Evolutionary conservation across 169 alveolate genomes (phyloP), one percentile per base, ranked within the genome.

Genomic region (Plasmodium coatneyi): DNA sequence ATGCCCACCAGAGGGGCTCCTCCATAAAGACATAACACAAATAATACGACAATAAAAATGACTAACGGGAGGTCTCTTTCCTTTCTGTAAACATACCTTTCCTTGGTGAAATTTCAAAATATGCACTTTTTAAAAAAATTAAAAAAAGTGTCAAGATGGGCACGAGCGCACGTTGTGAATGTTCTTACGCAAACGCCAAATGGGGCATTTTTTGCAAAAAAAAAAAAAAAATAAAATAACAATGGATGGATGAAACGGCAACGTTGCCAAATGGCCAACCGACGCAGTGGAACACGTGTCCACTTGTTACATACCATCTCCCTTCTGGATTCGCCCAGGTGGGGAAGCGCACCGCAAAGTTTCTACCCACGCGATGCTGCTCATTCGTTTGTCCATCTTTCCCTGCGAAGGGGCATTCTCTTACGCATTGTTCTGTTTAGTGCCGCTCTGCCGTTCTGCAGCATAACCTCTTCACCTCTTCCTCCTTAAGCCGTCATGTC

Each of bases 401-500:
- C 54, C 54, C 54, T 9, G 16, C 54, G n/a, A 43, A 43, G 54
- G 16, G n/a, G 54, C 54, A 43, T 43, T 43, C 16, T 43, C n/a
- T 12, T 43, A 3, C 4, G 54, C 54, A 5, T 5, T 43, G 54
- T 12, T 43, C 10, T 43, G 54, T 14, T 66, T 66, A 16, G 36
- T 66, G 36, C 39, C n/a, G 16, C 76, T 28, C 36, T 9, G 16
- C 76, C 2, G 39, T 2, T 66, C 1, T 66, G 4, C 76, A 25
- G 46, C 5, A 30, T 19, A 19, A n/a, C 28, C 3, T 0, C 10
- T 34, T 41, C 10, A 16, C 25, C 32, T 5, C 10, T 72, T 41
- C 25, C 12, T 30, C 30, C 22, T 34, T 80, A 91, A 2, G 92
- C 28, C 43, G 92, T 80, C 91, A 80, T 91, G 39, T 91, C 92